These are phyloP conservation scores for Brassica rapa DNA, from an alignment of 345 rosid species.

Conservation along the genomic window DNA sequence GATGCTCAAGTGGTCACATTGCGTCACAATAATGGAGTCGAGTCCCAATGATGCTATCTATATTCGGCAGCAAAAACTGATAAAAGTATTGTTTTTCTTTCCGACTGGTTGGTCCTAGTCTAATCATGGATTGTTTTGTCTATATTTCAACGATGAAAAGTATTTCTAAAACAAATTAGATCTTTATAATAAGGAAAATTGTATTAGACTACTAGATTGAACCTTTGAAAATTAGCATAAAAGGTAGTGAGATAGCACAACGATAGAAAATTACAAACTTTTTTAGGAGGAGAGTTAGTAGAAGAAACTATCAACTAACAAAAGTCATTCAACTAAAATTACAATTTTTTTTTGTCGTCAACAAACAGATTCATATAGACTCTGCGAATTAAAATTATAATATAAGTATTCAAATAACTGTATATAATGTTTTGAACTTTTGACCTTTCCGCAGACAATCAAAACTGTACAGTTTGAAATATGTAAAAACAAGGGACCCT, in stretches of 20 bases:
- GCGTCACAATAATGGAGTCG: slow-evolving; percentile 38
- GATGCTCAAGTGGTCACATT: slow-evolving; percentile 46
- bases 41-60: slow-evolving; percentile 22
- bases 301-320: too few relatives aligned
- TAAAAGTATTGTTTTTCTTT: background rate
- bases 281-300: too few relatives aligned
- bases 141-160: background rate
- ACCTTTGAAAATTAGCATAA: background rate
- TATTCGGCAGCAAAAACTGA: slow-evolving; percentile 7
- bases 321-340: too few relatives aligned
- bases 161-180: background rate
- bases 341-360: too few relatives aligned
- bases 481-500: too few relatives aligned
- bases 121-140: slow-evolving; percentile 18
- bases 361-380: too few relatives aligned
- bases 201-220: background rate
- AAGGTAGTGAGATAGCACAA: background rate
- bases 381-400: too few relatives aligned
- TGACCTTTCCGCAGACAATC: too few relatives aligned
- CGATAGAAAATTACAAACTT: background rate
- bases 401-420: too few relatives aligned
- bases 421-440: too few relatives aligned
- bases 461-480: too few relatives aligned
- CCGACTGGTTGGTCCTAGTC: slow-evolving; percentile 24
- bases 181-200: background rate